Evolutionary conservation across 2,329 filamentous ascomycete genomes (phyloP).

Genomic region (Stemphylium beticola): DNA sequence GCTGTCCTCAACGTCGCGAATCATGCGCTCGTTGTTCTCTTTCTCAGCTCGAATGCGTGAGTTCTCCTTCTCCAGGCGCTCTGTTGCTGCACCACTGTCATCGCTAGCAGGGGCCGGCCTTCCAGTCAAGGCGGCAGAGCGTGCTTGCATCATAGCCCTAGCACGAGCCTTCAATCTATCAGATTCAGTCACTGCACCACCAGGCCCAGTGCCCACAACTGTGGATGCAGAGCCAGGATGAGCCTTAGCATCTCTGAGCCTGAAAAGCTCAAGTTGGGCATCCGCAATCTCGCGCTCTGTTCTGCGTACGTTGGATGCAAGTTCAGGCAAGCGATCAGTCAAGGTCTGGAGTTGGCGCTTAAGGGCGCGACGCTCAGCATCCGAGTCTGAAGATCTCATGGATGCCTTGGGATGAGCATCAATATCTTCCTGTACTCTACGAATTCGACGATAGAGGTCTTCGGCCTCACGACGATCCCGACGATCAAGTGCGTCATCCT

Average conservation of each 20-base stretch:
- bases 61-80: conserved; percentile 87
- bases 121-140: conserved; percentile 88
- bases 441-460: conserved; percentile 89
- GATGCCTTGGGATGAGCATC: conserved; percentile 85
- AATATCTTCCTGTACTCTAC: conserved; percentile 92
- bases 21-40: conserved; percentile 96
- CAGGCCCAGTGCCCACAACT: conserved; percentile 91
- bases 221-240: conserved; percentile 79
- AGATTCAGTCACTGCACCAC: conserved; percentile 87
- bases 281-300: conserved; percentile 94
- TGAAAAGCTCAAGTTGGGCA: conserved; percentile 88
- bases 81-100: conserved; percentile 79
- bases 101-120: conserved; percentile 74
- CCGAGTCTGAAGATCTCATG: conserved; percentile 68
- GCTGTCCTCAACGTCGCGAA: conserved; percentile 93
- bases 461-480: conserved; percentile 91
- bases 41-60: conserved; percentile 81
- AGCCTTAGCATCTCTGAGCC: conserved; percentile 89
- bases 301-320: conserved; percentile 89
- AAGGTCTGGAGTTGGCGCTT: conserved; percentile 88
- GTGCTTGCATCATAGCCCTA: conserved; percentile 98
- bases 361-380: conserved; percentile 83
- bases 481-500: conserved; percentile 90
- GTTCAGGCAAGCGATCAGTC: conserved; percentile 86
- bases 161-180: conserved; percentile 94